Evolutionary conservation across 2,329 filamentous ascomycete genomes (phyloP).

Genomic region (Hypoxylon sp.): DNA sequence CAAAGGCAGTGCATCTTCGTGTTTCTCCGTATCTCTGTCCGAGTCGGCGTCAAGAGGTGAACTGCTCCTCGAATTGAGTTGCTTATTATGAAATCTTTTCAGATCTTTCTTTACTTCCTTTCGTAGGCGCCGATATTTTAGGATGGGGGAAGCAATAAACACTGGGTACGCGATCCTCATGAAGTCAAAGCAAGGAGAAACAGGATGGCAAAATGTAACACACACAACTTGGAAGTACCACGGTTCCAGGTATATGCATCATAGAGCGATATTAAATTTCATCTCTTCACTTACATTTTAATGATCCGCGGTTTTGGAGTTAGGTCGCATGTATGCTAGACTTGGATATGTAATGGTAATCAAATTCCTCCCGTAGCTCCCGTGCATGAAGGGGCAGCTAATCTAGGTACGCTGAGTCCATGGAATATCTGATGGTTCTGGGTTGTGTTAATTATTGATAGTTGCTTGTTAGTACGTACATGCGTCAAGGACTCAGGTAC

Average conservation of each 20-base stretch:
- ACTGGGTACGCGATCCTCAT: not conserved
- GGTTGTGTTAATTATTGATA: no score
- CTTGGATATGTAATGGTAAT: not conserved
- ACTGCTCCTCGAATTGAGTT: not conserved
- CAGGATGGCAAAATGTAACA: not conserved
- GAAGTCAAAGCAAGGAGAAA: not conserved
- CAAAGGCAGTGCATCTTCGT: slow-evolving; percentile 1
- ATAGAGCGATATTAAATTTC: not conserved
- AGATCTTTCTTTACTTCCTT: not conserved
- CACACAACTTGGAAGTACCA: not conserved
- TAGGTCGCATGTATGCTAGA: not conserved
- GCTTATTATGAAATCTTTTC: not conserved
- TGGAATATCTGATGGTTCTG: no score
- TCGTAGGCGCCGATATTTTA: not conserved
- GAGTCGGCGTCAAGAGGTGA: not conserved
- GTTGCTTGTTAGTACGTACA: no score
- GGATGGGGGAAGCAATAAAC: not conserved
- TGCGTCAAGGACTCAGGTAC: no score
- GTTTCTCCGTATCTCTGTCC: not conserved
- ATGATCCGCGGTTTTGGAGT: not conserved
- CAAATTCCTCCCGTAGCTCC: not conserved
- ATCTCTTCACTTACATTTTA: not conserved
- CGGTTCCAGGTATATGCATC: not conserved
- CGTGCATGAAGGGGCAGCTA: not conserved
- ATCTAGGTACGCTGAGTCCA: not conserved